Evolutionary conservation across 2,329 filamentous ascomycete species (phyloP).

Genomic region (Pyrenochaeta sp.): DNA sequence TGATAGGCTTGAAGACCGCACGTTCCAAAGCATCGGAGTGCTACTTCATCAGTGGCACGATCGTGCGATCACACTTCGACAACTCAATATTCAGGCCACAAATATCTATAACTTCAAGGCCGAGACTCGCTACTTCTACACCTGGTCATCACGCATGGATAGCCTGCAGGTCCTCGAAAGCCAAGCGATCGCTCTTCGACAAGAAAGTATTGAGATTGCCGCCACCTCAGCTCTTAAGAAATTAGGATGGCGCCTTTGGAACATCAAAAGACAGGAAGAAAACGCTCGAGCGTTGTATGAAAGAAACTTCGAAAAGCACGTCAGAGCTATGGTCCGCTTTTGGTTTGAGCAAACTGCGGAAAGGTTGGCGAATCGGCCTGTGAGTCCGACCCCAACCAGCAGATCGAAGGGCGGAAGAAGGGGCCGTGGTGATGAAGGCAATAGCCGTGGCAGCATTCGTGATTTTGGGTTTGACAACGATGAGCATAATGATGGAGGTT

Average conservation of each 20-base stretch:
- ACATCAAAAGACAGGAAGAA: slow-evolving; percentile 59
- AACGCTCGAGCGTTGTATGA: slow-evolving; percentile 62
- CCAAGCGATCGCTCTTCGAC: slow-evolving; percentile 57
- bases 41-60: slow-evolving; percentile 56
- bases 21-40: slow-evolving; percentile 33
- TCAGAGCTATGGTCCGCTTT: slow-evolving; percentile 63
- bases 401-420: slow-evolving; percentile 19
- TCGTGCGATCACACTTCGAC: slow-evolving; percentile 38
- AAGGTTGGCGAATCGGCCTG: slow-evolving; percentile 28
- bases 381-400: slow-evolving; percentile 32
- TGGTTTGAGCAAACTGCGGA: slow-evolving; percentile 60
- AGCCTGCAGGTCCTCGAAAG: slow-evolving; percentile 42
- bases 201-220: slow-evolving; percentile 57
- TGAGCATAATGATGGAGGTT: slow-evolving; percentile 1
- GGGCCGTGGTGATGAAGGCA: slow-evolving; percentile 11
- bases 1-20: slow-evolving; percentile 31
- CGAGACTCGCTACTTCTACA: slow-evolving; percentile 35
- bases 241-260: slow-evolving; percentile 67
- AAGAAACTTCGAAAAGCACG: slow-evolving; percentile 64
- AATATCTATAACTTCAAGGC: slow-evolving; percentile 40
- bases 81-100: slow-evolving; percentile 31
- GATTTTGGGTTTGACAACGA: not conserved
- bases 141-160: slow-evolving; percentile 35
- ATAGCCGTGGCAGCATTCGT: not conserved
- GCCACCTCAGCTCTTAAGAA: slow-evolving; percentile 61